Evolutionary conservation across 176 grass and related monocot species (phyloP), one percentile per base, ranked within the genome.

Genomic region (Raddia distichophylla): DNA sequence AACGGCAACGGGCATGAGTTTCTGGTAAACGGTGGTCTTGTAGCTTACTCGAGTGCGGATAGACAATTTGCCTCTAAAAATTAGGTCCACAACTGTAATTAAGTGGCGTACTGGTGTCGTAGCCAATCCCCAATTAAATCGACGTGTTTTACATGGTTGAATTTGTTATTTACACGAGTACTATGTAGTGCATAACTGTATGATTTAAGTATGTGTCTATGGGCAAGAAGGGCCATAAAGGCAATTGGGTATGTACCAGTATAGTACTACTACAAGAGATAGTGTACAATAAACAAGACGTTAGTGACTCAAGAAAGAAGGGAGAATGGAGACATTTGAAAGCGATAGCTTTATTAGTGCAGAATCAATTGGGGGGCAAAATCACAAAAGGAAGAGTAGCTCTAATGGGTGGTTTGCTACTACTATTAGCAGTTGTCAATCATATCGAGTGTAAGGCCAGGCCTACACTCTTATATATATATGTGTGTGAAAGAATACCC

Each of bases 1-100:
- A 79, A 45, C 48, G 34, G 46, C 57, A 79, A 45, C 58, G 34
- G 46, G 15, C 58, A 70, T 55, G 75, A 85, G 72, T 85, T 47
- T 32, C 48, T 32, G 67, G 7, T 54, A 40, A 40, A 40, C 37
- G 37, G 37, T 40, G 37, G 3, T 40, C 37, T 40, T 40, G 37
- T 40, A 40, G 4, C 37, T 5, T 40, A 40, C 37, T 40, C 3
- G 37, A 40, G 37, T 40, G 37, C 37, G 37, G 2, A 40, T 5
- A 40, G 3, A 40, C 37, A 40, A 40, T 40, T 40, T 40, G 37
- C 37, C 1, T 40, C 37, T 40, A 3, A 40, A 40, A 40, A 1
- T 40, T 40, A 40, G 37, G 37, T 40, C 37, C 37, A 40, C 37
- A 40, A 40, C 37, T 40, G 37, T 40, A 40, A 40, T 40, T 40